Percentiles rank a stretch among this genome's conserved stretches.
Conservation (phyloP, 768 basidiomycete genomes). For the Panaeolus cyanescens region DNA sequence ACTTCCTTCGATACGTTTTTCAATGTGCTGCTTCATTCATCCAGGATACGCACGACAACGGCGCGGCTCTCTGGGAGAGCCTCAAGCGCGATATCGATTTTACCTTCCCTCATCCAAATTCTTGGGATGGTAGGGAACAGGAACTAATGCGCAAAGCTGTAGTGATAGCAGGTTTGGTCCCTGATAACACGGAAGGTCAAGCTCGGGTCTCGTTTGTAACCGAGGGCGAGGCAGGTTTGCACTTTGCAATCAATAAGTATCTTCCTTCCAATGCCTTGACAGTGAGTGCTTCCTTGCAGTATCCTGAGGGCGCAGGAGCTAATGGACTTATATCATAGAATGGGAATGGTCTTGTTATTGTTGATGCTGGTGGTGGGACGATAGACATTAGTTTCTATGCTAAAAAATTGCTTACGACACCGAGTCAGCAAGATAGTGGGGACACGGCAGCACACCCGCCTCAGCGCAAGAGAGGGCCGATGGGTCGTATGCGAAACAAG, state of each 20-base stretch:
- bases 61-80: conserved; percentile 34
- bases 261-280: conserved; percentile 36
- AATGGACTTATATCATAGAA: conserved; percentile 22
- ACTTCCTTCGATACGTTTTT: conserved; percentile 45
- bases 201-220: conserved; percentile 56
- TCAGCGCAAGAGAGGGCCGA: too few species aligned
- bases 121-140: conserved; percentile 63
- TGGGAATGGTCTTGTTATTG: conserved; percentile 48
- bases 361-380: conserved; percentile 68
- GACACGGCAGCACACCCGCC: not conserved
- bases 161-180: conserved; percentile 48
- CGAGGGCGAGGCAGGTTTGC: conserved; percentile 63
- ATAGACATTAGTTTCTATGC: conserved; percentile 60
- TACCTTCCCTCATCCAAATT: conserved; percentile 48
- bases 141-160: conserved; percentile 53
- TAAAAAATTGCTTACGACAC: conserved; percentile 22
- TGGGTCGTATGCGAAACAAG: too few species aligned
- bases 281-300: conserved; percentile 14
- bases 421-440: not conserved
- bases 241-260: conserved; percentile 49
- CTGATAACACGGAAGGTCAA: conserved; percentile 36
- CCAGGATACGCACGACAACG: conserved; percentile 38
- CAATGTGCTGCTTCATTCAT: conserved; percentile 38
- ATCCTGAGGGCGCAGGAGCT: not conserved
- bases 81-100: conserved; percentile 41